Conservation (phyloP, 2,329 filamentous ascomycete genomes). For the Cercospora nicotianae region DNA sequence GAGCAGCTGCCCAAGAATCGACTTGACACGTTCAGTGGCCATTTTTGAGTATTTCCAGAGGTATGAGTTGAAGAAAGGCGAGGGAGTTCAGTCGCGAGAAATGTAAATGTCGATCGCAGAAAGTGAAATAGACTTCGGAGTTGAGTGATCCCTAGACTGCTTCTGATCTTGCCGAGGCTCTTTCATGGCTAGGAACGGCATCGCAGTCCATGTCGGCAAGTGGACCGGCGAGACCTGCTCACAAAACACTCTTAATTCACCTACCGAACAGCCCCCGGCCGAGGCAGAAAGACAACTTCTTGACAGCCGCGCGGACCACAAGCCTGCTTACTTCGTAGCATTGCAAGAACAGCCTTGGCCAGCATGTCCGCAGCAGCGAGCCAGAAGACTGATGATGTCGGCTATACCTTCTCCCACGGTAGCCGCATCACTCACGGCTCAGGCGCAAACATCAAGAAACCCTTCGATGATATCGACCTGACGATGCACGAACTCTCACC, state of each 20-base stretch:
- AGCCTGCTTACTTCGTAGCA: background rate
- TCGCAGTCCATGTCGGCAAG: background rate
- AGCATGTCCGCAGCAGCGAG: background rate
- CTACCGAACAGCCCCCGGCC: slow-evolving; percentile 6
- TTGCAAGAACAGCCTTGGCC: background rate
- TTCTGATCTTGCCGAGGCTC: slow-evolving; percentile 12
- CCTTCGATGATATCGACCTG: slow-evolving; percentile 25
- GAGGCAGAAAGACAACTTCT: background rate
- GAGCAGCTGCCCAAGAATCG: slow-evolving; percentile 82
- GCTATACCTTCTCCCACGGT: slow-evolving; percentile 20
- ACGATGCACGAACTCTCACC: slow-evolving; percentile 29
- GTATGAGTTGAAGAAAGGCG: background rate
- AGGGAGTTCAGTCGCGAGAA: slow-evolving; percentile 2
- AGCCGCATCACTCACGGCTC: slow-evolving; percentile 28
- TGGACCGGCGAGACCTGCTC: slow-evolving; percentile 2
- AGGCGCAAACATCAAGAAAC: slow-evolving; percentile 29
- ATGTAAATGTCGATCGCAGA: slow-evolving; percentile 14
- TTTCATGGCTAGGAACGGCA: background rate
- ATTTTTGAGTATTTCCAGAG: slow-evolving; percentile 50
- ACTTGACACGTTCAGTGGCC: slow-evolving; percentile 82
- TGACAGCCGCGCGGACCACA: background rate
- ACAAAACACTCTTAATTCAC: background rate
- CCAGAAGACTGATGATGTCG: background rate
- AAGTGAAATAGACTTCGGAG: slow-evolving; percentile 13
- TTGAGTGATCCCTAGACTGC: slow-evolving; percentile 2